Evolutionary conservation across 805 yeast species (phyloP).

Genomic region (Saccharomycopsis selenospora): DNA sequence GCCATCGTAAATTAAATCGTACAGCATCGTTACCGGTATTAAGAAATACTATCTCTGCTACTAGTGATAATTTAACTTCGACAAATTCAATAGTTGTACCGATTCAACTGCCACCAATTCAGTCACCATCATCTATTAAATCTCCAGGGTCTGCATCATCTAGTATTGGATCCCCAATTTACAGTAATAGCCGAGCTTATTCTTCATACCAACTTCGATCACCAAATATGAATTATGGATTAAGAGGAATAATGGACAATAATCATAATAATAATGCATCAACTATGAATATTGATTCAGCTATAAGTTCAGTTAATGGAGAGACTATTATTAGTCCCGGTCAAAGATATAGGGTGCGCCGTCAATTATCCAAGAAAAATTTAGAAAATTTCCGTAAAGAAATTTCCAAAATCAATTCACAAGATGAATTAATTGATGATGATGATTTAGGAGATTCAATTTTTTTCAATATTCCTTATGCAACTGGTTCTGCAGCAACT

Average conservation of each 20-base stretch:
- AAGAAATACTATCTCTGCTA: neutral
- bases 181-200: slow-evolving; percentile 10
- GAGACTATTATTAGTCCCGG: slow-evolving; percentile 16
- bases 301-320: neutral
- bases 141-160: neutral
- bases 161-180: slow-evolving; percentile 1
- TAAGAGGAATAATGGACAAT: neutral
- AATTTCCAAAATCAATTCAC: slow-evolving; percentile 11
- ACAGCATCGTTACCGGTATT: neutral
- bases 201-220: neutral
- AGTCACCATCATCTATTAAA: neutral
- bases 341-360: slow-evolving; percentile 15
- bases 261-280: too few relatives aligned
- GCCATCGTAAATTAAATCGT: neutral
- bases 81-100: too few relatives aligned
- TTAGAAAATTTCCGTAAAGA: slow-evolving; percentile 11
- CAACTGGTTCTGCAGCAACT: slow-evolving; percentile 15
- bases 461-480: slow-evolving; percentile 22
- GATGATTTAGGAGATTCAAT: slow-evolving; percentile 11
- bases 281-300: neutral
- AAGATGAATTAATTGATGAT: slow-evolving; percentile 18
- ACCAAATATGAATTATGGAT: neutral
- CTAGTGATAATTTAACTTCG: neutral
- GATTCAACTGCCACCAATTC: too few relatives aligned
- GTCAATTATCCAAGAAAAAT: slow-evolving; percentile 18